Base-by-base conservation (phyloP, 257 asterid genomes). In the Linderniella brevidens region DNA sequence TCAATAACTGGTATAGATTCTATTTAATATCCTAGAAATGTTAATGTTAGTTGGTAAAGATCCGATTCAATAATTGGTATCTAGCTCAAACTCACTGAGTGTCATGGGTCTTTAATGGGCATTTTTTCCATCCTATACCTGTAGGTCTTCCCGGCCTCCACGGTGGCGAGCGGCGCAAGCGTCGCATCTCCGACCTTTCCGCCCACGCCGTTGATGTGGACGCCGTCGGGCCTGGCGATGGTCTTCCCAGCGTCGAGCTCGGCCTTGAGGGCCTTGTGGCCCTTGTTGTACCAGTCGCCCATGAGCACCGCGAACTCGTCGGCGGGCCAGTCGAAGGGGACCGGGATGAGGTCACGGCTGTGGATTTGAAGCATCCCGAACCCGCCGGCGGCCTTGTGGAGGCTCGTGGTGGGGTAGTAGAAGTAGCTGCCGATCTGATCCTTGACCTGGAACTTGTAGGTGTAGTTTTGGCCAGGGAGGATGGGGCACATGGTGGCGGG, bases 401-500 rank as follows among this genome's bases (percentile, higher is more conserved):
- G 75, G 44, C 49, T 61, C 11, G 71, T 68, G 57, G 74, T 59
- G 19, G 79, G 82, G 66, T 64, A 75, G 65, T 75, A 75, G 46
- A 66, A 51, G 53, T 58, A 72, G n/a, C 63, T 64, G 0, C 79
- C 79, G 1, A 72, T 72, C 45, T 72, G 80, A 53, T 75, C 79
- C 68, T 75, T 75, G 20, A 72, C 80, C 63, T 75, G 80, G 60
- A 75, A 71, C 0, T 43, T 53, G 52, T 72, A 76, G 17, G 85
- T 72, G 54, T 55, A 76, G 61, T 76, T 76, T 1, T 50, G 54
- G 1, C 78, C 75, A 0, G 85, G 80, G 17, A 55, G 58, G 48
- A 76, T 76, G 51, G 85, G 85, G 64, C 80, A 76, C 73, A 61
- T 72, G 45, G 85, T 69, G 41, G 75, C 84, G 0, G 38, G 54